Evolutionary conservation across 1,284 basidiomycete genomes (phyloP), one percentile per base, ranked within the genome.

Genomic region (Malassezia obtusa): DNA sequence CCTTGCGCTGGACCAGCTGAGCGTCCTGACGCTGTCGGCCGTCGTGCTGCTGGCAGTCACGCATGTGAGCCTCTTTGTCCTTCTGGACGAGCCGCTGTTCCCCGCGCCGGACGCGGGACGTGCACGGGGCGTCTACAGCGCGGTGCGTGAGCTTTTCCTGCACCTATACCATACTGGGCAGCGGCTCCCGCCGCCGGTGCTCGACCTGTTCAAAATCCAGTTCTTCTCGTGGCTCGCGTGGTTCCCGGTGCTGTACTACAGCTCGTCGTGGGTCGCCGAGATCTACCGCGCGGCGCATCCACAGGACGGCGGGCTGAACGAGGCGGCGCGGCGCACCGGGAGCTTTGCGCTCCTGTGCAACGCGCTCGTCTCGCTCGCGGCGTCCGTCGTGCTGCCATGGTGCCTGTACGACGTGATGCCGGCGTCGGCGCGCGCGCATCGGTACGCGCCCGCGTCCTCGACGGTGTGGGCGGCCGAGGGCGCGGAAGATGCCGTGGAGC

Each of bases 331-430:
- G 0, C 82, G 89, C 3, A 79, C 86, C 2, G 91, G 89, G 17
- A 84, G 88, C 1, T 80, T 84, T 17, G 87, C 90, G 0, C 77
- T 94, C 46, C 84, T 94, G 68, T 83, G 81, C 64, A 84, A 84
- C 43, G 79, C 89, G 0, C 45, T 89, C 11, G 75, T 91, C 10
- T 80, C 84, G 3, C 79, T 95, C 11, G 60, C 77, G 9, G 78
- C 82, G 11, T 89, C 86, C 50, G 73, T 89, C 45, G 62, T 84
- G 22, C 75, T 89, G 11, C 91, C 91, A 0, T 79, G 82, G 41
- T 80, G 90, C 54, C 81, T 89, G 15, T 55, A 62, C 12, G 62
- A 59, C n/a, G 60, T 59, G 19, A 10, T 35, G 33, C 33, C 33
- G 2, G 33, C 15, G 4, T 17, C 10, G 15, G 8, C 10, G 15